Percentiles rank a stretch among this genome's conserved stretches.
phyloP scores from a whole-genome alignment of 108 stramenopile genomes.

The Skeletonema potamos region DNA sequence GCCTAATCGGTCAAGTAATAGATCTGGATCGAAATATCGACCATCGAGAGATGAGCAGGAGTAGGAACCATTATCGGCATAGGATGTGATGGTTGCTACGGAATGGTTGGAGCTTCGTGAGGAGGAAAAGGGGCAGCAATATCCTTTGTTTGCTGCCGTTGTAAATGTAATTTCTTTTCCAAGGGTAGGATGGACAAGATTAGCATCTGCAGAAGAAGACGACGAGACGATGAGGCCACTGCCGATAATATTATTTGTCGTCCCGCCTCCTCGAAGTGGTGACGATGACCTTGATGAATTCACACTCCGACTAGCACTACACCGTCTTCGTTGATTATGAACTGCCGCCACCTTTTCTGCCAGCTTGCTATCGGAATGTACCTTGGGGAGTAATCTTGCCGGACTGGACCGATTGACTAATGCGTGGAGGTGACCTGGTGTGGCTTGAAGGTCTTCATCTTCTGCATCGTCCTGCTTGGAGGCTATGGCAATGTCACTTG shows the following conservation, averaged over 20 bases:
- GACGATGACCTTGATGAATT: conserved; percentile 9
- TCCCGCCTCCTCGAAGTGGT: too few relatives aligned
- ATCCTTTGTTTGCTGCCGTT: not conserved
- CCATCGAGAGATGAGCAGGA: conserved; percentile 15
- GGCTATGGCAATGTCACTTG: conserved; percentile 30
- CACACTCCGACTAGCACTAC: conserved; percentile 1
- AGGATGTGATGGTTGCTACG: conserved; percentile 5
- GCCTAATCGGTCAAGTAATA: conserved; percentile 32
- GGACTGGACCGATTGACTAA: conserved; percentile 10
- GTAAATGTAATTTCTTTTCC: not conserved
- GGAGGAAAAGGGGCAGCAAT: too few relatives aligned
- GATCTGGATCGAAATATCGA: conserved; percentile 31
- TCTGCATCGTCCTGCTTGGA: not conserved
- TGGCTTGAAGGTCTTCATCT: conserved; percentile 21
- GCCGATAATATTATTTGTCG: too few relatives aligned
- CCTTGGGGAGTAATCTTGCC: conserved; percentile 8
- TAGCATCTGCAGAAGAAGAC: too few relatives aligned
- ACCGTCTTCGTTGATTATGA: not conserved
- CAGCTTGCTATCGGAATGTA: conserved; percentile 7
- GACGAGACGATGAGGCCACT: too few relatives aligned
- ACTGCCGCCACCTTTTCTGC: not conserved
- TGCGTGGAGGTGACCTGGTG: conserved; percentile 41
- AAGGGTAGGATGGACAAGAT: not conserved
- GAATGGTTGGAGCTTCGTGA: not conserved
- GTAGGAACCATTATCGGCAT: not conserved